These are phyloP conservation scores for Monosporascus cannonballus DNA, from an alignment of 2,329 filamentous ascomycete genomes.

Conservation along the genomic window DNA sequence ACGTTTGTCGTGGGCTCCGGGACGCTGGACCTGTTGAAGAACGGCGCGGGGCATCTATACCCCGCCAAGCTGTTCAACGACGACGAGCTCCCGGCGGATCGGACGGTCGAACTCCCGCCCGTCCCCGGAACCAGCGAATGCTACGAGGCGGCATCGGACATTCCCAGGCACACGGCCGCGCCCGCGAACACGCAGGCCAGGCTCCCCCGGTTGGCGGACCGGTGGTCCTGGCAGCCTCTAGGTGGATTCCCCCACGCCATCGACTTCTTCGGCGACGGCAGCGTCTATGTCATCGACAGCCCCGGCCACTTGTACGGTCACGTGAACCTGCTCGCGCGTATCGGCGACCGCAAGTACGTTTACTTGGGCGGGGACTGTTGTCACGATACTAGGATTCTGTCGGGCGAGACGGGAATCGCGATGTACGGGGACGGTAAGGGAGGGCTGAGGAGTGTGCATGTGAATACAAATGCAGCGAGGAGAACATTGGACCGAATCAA, in stretches of 20 bases:
- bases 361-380: conserved; percentile 48
- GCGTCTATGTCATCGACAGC: conserved; percentile 39
- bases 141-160: neutral
- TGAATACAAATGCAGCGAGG: conserved; percentile 37
- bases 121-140: conserved; percentile 10
- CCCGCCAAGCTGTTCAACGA: conserved; percentile 24
- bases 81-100: conserved; percentile 20
- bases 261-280: conserved; percentile 41
- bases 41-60: conserved; percentile 22
- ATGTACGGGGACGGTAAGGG: conserved; percentile 40
- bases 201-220: conserved; percentile 14
- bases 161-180: conserved; percentile 14
- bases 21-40: conserved; percentile 33
- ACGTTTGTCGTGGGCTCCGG: conserved; percentile 46
- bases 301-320: conserved; percentile 48
- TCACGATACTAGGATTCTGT: conserved; percentile 45
- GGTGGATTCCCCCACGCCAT: conserved; percentile 37
- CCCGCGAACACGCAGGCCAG: conserved; percentile 6
- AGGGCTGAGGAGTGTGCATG: conserved; percentile 41
- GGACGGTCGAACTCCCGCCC: conserved; percentile 37
- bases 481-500: conserved; percentile 35
- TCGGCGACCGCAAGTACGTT: conserved; percentile 33
- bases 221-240: conserved; percentile 33
- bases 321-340: conserved; percentile 40
- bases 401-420: conserved; percentile 45